phyloP scores from a whole-genome alignment of 1,284 basidiomycete species.

The Irpex sp. region DNA sequence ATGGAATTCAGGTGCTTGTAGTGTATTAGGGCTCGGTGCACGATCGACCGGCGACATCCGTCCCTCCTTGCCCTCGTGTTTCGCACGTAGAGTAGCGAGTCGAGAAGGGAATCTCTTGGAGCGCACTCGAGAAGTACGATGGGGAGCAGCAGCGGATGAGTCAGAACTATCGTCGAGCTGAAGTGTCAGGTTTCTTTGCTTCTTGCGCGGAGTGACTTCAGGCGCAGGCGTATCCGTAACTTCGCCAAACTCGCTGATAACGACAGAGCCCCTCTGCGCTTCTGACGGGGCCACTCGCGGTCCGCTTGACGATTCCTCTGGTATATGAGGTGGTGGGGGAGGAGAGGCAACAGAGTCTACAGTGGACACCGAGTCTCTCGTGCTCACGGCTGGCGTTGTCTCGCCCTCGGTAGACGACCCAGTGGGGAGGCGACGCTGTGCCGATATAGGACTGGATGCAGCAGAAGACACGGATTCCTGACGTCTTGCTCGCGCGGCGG shows the following conservation, averaged over 20 bases:
- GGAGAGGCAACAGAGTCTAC: slow-evolving; percentile 34
- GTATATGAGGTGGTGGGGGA: slow-evolving; percentile 36
- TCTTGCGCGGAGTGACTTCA: slow-evolving; percentile 31
- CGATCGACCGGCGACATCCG: slow-evolving; percentile 20
- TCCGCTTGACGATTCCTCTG: slow-evolving; percentile 15
- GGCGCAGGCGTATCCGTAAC: slow-evolving; percentile 19
- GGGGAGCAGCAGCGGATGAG: slow-evolving; percentile 37
- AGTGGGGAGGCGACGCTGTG: slow-evolving; percentile 18
- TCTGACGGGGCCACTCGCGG: slow-evolving; percentile 25
- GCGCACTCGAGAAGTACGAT: slow-evolving; percentile 37
- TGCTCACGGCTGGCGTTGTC: slow-evolving; percentile 27
- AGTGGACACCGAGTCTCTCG: slow-evolving; percentile 34
- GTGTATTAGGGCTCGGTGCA: slow-evolving; percentile 36
- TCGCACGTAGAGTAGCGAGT: slow-evolving; percentile 43
- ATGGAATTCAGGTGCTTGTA: slow-evolving; percentile 48
- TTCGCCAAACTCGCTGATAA: slow-evolving; percentile 31
- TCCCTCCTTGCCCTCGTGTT: slow-evolving; percentile 27
- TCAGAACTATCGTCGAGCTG: slow-evolving; percentile 42
- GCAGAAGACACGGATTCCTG: slow-evolving; percentile 23
- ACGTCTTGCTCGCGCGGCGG: slow-evolving; percentile 51
- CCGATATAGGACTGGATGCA: slow-evolving; percentile 22
- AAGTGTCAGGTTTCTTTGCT: slow-evolving; percentile 33
- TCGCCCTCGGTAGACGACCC: slow-evolving; percentile 18
- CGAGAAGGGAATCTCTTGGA: slow-evolving; percentile 45
- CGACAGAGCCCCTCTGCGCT: slow-evolving; percentile 34